Evolutionary conservation across 2,329 filamentous ascomycete genomes (phyloP).

Genomic region (Macrophomina tecta): DNA sequence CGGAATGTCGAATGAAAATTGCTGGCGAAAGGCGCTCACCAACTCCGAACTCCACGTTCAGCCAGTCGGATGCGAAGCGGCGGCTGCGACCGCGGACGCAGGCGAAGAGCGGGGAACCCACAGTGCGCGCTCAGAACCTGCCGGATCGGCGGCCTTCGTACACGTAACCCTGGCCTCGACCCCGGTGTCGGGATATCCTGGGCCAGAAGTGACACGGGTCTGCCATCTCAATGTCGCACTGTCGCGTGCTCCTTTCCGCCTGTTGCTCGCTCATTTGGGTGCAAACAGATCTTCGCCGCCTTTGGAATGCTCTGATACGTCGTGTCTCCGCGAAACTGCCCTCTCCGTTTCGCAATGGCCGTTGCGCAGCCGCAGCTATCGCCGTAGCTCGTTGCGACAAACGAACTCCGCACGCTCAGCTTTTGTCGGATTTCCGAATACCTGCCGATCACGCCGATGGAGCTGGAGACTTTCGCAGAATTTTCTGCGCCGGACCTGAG

Average conservation of each 20-base stretch:
- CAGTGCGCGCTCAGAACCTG: not conserved
- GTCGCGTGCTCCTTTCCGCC: not conserved
- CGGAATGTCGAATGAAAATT: not conserved
- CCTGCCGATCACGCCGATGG: not conserved
- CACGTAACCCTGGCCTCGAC: not conserved
- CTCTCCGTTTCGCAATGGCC: not conserved
- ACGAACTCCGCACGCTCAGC: constrained; percentile 3
- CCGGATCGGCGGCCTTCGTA: not conserved
- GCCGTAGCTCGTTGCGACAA: not conserved
- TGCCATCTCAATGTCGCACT: not conserved
- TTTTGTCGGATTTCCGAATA: constrained; percentile 10
- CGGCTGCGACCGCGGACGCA: not conserved
- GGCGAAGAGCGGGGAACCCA: not conserved
- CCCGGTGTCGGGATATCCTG: not conserved
- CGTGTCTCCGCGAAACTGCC: not conserved
- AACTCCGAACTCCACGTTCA: not conserved
- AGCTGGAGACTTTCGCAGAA: not conserved
- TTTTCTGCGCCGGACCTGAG: not conserved
- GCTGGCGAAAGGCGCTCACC: not conserved
- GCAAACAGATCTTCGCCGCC: not conserved
- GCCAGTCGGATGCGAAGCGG: not conserved
- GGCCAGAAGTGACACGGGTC: not conserved
- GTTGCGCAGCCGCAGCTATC: not conserved
- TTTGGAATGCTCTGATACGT: not conserved
- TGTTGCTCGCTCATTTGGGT: not conserved